These are phyloP conservation scores for Orbilia javanica DNA, from an alignment of 2,329 filamentous ascomycete species.

Conservation along the genomic window DNA sequence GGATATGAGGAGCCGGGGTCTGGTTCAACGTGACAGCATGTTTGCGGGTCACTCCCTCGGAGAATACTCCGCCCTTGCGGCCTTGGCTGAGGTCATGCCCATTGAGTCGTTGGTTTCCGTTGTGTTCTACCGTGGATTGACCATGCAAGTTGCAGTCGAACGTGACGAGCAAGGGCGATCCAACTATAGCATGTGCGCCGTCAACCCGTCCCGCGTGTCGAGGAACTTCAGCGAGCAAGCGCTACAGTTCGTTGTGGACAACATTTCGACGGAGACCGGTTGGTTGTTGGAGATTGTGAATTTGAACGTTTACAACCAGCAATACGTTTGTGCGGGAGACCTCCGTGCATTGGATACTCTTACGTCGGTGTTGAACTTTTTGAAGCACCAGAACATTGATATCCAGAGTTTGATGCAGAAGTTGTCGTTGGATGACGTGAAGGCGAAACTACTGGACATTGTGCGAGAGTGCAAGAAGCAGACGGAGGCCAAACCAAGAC, in stretches of 20 bases:
- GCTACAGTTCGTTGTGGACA: slow-evolving; percentile 95
- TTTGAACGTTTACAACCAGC: slow-evolving; percentile 85
- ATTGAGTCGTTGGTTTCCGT: slow-evolving; percentile 98
- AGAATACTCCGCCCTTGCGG: slow-evolving; percentile 96
- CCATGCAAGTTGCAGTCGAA: slow-evolving; percentile 99
- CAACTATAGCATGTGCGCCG: slow-evolving; percentile 99
- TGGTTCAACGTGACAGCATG: slow-evolving; percentile 94
- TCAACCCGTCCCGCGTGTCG: slow-evolving; percentile 97
- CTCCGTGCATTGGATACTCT: slow-evolving; percentile 78
- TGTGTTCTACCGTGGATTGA: slow-evolving; percentile 98
- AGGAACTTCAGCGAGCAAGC: slow-evolving; percentile 99
- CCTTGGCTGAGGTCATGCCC: slow-evolving; percentile 98
- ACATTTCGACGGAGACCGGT: slow-evolving; percentile 89
- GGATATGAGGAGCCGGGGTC: slow-evolving; percentile 97
- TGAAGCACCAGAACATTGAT: slow-evolving; percentile 97
- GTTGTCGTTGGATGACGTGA: slow-evolving; percentile 88
- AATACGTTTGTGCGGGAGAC: slow-evolving; percentile 79
- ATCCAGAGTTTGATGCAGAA: slow-evolving; percentile 92
- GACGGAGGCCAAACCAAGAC: slow-evolving; percentile 87
- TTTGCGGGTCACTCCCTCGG: slow-evolving; percentile 98
- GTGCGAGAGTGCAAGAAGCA: slow-evolving; percentile 88
- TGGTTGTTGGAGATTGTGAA: slow-evolving; percentile 99
- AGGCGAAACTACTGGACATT: slow-evolving; percentile 88
- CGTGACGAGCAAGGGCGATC: slow-evolving; percentile 91
- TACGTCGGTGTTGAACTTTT: slow-evolving; percentile 86